A percentile compares a stretch with the other conserved stretches of the same genome.
Conservation (phyloP, 2,329 filamentous ascomycete species). For the Harringtonia aguacate region DNA sequence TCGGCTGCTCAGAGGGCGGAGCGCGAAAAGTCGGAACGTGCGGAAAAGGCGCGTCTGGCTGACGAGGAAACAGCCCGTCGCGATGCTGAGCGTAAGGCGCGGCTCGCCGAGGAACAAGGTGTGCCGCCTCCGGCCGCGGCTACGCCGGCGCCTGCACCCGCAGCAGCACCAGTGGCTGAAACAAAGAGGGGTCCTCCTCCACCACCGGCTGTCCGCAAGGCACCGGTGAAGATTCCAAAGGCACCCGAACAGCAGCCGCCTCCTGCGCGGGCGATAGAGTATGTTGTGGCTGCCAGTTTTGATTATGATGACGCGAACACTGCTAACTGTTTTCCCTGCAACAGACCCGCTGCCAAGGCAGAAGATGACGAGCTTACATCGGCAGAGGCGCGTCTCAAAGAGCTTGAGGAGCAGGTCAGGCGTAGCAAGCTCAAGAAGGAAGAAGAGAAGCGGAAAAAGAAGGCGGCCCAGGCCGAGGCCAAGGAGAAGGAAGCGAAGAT, state of each 20-base stretch:
- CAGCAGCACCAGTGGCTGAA: too few species aligned
- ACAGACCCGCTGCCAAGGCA: constrained; percentile 59
- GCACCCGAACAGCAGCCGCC: constrained; percentile 62
- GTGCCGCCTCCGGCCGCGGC: constrained; percentile 45
- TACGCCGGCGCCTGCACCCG: constrained; percentile 18
- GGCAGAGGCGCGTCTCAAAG: constrained; percentile 71
- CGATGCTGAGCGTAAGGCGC: constrained; percentile 75
- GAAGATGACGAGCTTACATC: constrained; percentile 76
- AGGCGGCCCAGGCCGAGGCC: constrained; percentile 74
- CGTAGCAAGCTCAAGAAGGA: constrained; percentile 93
- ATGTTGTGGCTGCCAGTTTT: constrained; percentile 32
- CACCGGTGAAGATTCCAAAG: constrained; percentile 42
- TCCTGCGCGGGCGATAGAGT: constrained; percentile 72
- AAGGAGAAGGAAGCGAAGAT: constrained; percentile 82
- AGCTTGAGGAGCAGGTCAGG: constrained; percentile 85
- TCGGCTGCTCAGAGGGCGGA: constrained; percentile 75
- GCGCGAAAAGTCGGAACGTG: constrained; percentile 76
- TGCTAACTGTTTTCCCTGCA: constrained; percentile 17
- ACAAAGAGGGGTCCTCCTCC: constrained; percentile 63
- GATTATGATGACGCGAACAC: neutral
- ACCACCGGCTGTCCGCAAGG: constrained; percentile 27
- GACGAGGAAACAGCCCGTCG: constrained; percentile 89
- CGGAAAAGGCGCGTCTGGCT: constrained; percentile 76
- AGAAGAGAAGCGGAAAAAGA: constrained; percentile 87
- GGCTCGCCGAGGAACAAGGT: constrained; percentile 68